Base-by-base conservation (phyloP, 495 filamentous ascomycete species). In the Corynascus novoguineensis region DNA sequence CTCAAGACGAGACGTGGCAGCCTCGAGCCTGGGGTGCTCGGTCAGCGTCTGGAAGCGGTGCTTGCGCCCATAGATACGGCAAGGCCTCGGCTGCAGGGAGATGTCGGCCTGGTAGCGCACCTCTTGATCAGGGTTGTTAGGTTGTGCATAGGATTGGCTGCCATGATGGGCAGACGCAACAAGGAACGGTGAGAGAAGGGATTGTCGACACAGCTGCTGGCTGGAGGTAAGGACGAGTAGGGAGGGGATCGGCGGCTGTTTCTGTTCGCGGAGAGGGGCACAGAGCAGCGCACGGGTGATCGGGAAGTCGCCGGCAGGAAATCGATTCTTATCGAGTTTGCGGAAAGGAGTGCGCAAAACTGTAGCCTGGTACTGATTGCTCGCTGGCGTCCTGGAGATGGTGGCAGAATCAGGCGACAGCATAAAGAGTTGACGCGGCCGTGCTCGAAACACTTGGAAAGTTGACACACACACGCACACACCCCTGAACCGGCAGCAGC, bases 111-210 rank as follows among this genome's bases (percentile, higher is more conserved):
- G 27, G 25, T 27, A 17, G 55, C 82, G 64, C 81, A 97, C 93
- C 93, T 84, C 82, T 98, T 98, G 79, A 98, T 96, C 63, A 98
- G 81, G 52, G 93, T 97, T 41, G 90, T 93, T 58, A 98, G 75
- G 69, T 97, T 97, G 78, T 97, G 85, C 88, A 97, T 96, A 9
- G 47, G 34, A 65, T 90, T 86, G 53, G 78, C 71, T 49, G 80
- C 73, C 73, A 83, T 80, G 55, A 51, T 72, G 73, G 59, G 65
- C 60, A 21, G 28, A 14, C 35, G 55, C 21, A n/a, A n/a, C 6
- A 53, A 52, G 3, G 21, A 38, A 48, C 31, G 15, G 40, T 40
- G 25, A n/a, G 37, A 34, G 19, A 34, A 19, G n/a, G 29, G 46
- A 35, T 5, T 19, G 19, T 9, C 5, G 2, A 11, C n/a, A n/a